Base-by-base conservation (phyloP, 345 rosid species). In the Populus euphratica region DNA sequence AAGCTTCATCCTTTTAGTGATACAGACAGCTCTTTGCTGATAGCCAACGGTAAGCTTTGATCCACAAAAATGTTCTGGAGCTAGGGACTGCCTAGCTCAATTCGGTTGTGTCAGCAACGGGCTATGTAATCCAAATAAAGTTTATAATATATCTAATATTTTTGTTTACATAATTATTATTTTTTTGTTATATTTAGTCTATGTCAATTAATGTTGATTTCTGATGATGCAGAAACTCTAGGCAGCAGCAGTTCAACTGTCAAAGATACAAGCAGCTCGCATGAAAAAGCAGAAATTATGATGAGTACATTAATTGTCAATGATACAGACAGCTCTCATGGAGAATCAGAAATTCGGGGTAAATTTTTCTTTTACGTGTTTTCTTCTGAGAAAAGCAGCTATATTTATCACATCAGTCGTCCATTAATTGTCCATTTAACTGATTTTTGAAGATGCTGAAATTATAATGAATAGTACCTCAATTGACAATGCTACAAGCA, bases 1-100 rank as follows among this genome's bases (percentile, higher is more conserved):
- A 81, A 84, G 59, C 80, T 89, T 88, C 44, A 47, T 70, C 38
- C 69, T 75, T 14, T 64, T 5, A 76, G 86, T 59, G 73, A 76
- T 52, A 78, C 88, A 62, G 72, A 78, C 62, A 59, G 29, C 29
- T n/a, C 64, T 25, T 4, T 11, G 64, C 29, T n/a, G 64, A 59
- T 59, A n/a, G 64, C 64, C 27, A n/a, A 23, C 23, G 64, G 64
- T 59, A 23, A 59, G 64, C 9, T 59, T 9, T 59, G 29, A 59
- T 59, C 64, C 25, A 23, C 62, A 3, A 54, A 21, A 54, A 21
- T 50, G 9, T 18, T 50, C 59, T 6, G 2, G 7, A 18, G n/a
- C 59, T 50, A 50, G 8, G 61, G 25, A 6, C 21, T 50, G 5
- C 21, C n/a, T 50, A 50, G 0, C 56, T 50, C 8, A 50, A 50